phyloP scores from a whole-genome alignment of 352 stramenopile genomes.

The Phytophthora chlamydospora region DNA sequence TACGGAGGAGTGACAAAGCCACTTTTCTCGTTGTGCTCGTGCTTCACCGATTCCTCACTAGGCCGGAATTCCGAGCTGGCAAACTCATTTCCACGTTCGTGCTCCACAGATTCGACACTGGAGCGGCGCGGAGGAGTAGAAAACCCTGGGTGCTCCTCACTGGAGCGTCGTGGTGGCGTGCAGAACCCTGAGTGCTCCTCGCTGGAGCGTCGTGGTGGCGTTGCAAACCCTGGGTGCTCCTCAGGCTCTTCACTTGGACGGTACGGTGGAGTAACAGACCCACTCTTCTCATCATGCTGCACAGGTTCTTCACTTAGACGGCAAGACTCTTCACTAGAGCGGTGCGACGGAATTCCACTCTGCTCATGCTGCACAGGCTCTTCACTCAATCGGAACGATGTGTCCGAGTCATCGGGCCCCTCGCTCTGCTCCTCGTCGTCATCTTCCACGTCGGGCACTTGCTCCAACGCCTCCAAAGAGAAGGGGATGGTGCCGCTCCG shows the following conservation, averaged over 20 bases:
- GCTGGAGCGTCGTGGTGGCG: background rate
- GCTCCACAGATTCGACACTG: background rate
- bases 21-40: constrained; percentile 8
- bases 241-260: background rate
- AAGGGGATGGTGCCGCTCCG: constrained; percentile 62
- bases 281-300: no score
- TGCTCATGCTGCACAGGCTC: constrained; percentile 20
- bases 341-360: no score
- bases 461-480: constrained; percentile 38
- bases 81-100: constrained; percentile 1
- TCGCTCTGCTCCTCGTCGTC: constrained; percentile 31
- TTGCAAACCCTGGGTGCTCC: background rate
- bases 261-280: background rate
- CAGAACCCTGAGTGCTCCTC: background rate
- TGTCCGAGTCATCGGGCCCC: constrained; percentile 24
- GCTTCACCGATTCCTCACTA: constrained; percentile 12
- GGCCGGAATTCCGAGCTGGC: constrained; percentile 2
- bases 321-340: no score
- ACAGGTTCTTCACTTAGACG: background rate
- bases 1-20: background rate
- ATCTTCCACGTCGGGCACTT: constrained; percentile 22
- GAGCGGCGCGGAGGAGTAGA: background rate
- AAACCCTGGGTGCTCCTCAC: background rate
- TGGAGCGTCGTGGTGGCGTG: background rate
- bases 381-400: constrained; percentile 31